phyloP scores from a whole-genome alignment of 768 basidiomycete genomes.

The Postia placenta region DNA sequence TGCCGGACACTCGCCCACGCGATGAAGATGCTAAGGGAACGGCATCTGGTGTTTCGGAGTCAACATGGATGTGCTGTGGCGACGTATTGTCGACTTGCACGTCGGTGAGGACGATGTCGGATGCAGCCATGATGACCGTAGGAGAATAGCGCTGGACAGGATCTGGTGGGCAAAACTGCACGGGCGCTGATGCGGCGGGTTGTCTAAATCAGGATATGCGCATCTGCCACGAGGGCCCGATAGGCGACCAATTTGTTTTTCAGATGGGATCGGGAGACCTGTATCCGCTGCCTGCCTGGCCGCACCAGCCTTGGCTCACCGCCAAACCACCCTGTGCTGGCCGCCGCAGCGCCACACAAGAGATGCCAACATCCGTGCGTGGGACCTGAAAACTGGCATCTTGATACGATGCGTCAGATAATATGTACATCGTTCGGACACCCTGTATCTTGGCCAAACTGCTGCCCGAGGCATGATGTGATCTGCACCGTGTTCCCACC shows the following conservation, averaged over 20 bases:
- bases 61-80: no score
- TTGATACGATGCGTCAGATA: neutral
- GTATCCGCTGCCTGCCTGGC: no score
- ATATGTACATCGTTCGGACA: no score
- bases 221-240: neutral
- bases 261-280: neutral
- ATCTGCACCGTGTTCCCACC: neutral
- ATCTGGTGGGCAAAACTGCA: neutral
- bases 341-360: no score
- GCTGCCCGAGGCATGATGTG: neutral
- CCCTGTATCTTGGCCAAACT: neutral
- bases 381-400: no score
- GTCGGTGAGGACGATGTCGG: neutral
- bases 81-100: neutral
- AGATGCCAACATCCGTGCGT: no score
- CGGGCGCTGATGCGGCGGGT: neutral
- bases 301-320: no score
- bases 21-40: slow-evolving; percentile 48
- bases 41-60: neutral
- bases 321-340: no score
- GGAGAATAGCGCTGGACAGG: neutral
- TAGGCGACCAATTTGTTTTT: neutral
- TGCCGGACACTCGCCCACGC: slow-evolving; percentile 63
- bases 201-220: neutral
- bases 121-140: neutral